Evolutionary conservation across 2,329 filamentous ascomycete species (phyloP).

Genomic region (Exophiala sp.): DNA sequence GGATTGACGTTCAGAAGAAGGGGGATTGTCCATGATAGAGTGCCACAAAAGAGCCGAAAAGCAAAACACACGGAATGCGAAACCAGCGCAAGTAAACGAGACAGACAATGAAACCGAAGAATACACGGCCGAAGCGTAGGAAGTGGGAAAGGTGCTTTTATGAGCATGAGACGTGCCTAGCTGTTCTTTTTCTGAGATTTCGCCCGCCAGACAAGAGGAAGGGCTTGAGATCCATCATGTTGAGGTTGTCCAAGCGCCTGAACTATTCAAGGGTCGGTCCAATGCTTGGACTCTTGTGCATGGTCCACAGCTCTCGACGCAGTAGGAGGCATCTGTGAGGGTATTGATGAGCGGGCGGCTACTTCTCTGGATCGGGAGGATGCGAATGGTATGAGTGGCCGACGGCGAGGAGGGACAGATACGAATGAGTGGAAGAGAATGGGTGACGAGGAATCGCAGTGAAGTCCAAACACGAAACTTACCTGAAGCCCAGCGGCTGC

Average conservation of each 20-base stretch:
- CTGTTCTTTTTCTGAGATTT: background rate
- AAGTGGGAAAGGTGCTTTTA: background rate
- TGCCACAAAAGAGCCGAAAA: background rate
- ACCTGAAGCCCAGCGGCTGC: background rate
- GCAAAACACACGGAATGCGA: slow-evolving; percentile 3
- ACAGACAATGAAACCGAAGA: slow-evolving; percentile 1
- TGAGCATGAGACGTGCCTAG: background rate
- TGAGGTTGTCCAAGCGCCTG: background rate
- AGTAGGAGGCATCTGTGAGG: background rate
- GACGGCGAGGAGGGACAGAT: background rate
- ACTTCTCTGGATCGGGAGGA: background rate
- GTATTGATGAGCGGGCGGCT: background rate
- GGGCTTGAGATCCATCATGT: background rate
- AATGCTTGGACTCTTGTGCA: background rate
- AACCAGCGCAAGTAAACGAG: slow-evolving; percentile 10
- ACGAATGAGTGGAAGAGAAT: background rate
- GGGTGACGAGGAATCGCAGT: background rate
- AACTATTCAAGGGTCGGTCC: background rate
- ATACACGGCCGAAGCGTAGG: background rate
- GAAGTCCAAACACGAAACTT: no score
- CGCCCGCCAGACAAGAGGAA: background rate
- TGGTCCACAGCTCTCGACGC: background rate
- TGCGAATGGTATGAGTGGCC: background rate
- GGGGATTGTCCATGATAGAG: slow-evolving; percentile 12
- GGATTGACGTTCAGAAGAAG: slow-evolving; percentile 4